Evolutionary conservation across 108 stramenopile genomes (phyloP).

Genomic region (Discostella pseudostelligera): DNA sequence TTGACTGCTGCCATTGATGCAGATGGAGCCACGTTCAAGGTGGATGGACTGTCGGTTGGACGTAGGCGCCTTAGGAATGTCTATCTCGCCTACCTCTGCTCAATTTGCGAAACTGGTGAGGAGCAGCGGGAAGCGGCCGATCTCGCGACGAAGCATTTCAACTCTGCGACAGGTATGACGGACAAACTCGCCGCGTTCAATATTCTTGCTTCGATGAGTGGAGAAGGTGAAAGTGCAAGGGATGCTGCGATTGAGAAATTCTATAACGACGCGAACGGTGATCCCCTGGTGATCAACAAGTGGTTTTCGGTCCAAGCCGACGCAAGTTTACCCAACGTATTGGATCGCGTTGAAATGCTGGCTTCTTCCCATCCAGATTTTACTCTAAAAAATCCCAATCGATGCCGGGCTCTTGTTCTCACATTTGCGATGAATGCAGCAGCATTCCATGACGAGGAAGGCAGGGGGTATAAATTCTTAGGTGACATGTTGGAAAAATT

Average conservation of each 20-base stretch:
- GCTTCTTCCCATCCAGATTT: conserved; percentile 83
- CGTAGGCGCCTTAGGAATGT: conserved; percentile 78
- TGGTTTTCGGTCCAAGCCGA: conserved; percentile 90
- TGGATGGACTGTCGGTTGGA: conserved; percentile 69
- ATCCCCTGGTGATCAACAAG: conserved; percentile 80
- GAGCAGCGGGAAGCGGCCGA: conserved; percentile 59
- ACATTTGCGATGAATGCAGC: conserved; percentile 80
- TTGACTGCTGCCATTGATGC: conserved; percentile 57
- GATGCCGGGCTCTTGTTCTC: conserved; percentile 80
- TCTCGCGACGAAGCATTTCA: conserved; percentile 67
- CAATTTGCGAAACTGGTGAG: conserved; percentile 59
- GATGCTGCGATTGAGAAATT: conserved; percentile 68
- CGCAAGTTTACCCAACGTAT: conserved; percentile 67
- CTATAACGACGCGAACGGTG: conserved; percentile 78
- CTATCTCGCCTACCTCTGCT: conserved; percentile 71
- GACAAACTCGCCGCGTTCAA: conserved; percentile 88
- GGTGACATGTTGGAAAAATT: conserved; percentile 75
- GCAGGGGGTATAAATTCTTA: conserved; percentile 89
- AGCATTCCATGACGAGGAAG: conserved; percentile 84
- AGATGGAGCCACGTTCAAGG: conserved; percentile 44
- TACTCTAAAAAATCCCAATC: conserved; percentile 90
- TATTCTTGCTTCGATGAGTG: conserved; percentile 72
- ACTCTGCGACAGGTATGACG: conserved; percentile 85
- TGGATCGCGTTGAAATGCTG: conserved; percentile 62
- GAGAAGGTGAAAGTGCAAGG: conserved; percentile 51